Evolutionary conservation across 176 grass and related monocot genomes (phyloP), one percentile per base, ranked within the genome.

Genomic region (Calamus simplicifolius): DNA sequence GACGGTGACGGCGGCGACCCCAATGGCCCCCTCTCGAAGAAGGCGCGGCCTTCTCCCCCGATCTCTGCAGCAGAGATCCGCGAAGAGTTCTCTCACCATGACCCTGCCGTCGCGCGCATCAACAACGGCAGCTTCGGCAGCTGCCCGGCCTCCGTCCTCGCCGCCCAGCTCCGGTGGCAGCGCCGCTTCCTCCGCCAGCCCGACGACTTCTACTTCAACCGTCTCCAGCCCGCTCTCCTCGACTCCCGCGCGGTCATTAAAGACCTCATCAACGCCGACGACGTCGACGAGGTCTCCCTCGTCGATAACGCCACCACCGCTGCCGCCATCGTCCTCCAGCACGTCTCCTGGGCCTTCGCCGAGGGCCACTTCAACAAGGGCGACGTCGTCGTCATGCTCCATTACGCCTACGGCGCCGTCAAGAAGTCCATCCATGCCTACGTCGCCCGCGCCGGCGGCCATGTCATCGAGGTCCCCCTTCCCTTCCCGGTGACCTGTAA

Each of bases 361-460:
- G 93, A 98, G 84, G 87, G 87, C 6, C 21, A 14, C 54, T 98
- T 81, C 63, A 14, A 49, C 0, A 81, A 78, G 49, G 93, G 84
- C 1, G 93, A 98, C 30, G 79, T 80, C 0, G 93, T 98, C 10
- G 62, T 98, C 3, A 98, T 92, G 84, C 88, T 98, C 78, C 93
- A 98, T 71, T 92, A 98, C 69, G 88, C 93, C 18, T 98, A 92
- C 15, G 81, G 84, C 4, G 78, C 93, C 4, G 84, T 98, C 26
- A 98, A 98, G 81, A 98, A 89, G 61, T 98, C 93, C 55, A 92
- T 98, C 60, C 88, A 88, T 2, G 93, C 88, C 6, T 98, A 98
- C 59, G 87, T 81, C 2, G 87, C 81, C 30, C 88, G 93, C 48
- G 93, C 88, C 12, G 93, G 93, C 4, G 93, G 84, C 6, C 75